Evolutionary conservation across 495 filamentous ascomycete genomes (phyloP), one percentile per base, ranked within the genome.

Genomic region (Penicillium goetzii): DNA sequence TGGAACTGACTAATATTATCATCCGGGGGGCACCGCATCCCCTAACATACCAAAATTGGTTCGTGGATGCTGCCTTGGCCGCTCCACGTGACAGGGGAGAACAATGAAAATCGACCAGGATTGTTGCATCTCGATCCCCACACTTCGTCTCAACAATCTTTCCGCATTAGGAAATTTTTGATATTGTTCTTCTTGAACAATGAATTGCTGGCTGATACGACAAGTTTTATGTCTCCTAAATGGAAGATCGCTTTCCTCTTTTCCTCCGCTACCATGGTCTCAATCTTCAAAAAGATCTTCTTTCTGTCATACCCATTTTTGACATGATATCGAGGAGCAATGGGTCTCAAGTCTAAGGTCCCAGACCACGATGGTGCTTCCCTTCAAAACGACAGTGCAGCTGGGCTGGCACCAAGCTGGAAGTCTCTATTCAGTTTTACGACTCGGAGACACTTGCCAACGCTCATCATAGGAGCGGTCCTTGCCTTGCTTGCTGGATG

Each of bases 351-450:
- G 8, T 40, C 60, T 40, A 60, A 62, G 23, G 30, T 23, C 15
- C 26, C 38, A 19, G 40, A 50, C 5, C 43, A 51, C 5, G 43
- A 47, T 6, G 12, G 15, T 53, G 30, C 50, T 33, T 32, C 50
- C 9, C 28, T 23, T 26, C 34, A 59, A 36, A 45, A 54, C 3
- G 47, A 28, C 3, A 28, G 4, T 25, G 21, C 28, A 14, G 40
- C 45, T 52, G 65, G 28, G 36, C 58, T 23, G 55, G 71, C 60
- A 28, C 61, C 75, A 17, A 73, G 75, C 51, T 85, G 81, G 80
- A 74, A 69, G 30, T 77, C 83, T 1, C 82, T 97, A 9, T 93
- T 97, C 70, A 75, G 71, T 45, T 97, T 97, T 78, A 91, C 88
- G 0, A 85, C 81, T 1, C 78, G 73, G 63, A 73, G 69, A n/a